Evolutionary conservation across 352 stramenopile genomes (phyloP).

Genomic region (Globisporangium heterothallicum): DNA sequence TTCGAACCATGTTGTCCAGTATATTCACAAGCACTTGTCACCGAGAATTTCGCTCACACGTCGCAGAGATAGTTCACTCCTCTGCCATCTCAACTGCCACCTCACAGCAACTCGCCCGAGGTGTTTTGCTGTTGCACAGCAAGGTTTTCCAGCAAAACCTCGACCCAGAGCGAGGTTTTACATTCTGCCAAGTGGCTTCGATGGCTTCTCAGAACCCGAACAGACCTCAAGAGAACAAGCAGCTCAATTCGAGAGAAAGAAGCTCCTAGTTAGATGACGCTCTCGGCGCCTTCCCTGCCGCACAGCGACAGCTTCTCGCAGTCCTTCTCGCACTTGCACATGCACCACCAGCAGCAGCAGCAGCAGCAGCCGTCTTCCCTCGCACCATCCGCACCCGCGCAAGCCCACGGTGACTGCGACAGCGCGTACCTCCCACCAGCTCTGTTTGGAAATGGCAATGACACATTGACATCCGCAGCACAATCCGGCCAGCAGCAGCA

Average conservation of each 20-base stretch:
- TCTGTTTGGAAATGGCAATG: neutral
- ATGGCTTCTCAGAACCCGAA: too few species aligned
- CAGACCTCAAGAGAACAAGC: too few species aligned
- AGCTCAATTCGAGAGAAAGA: too few species aligned
- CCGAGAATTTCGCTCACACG: neutral
- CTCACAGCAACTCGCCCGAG: neutral
- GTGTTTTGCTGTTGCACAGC: neutral
- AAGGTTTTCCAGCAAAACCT: neutral
- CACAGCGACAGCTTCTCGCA: conserved; percentile 14
- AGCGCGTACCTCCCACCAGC: neutral
- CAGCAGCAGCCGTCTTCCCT: too few species aligned
- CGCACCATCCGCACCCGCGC: too few species aligned
- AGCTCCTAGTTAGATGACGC: conserved; percentile 22
- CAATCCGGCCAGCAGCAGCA: conserved; percentile 4
- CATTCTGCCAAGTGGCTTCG: neutral
- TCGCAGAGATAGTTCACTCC: neutral
- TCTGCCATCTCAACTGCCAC: neutral
- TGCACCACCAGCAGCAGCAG: neutral
- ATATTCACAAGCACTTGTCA: too few species aligned
- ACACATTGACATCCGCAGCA: neutral
- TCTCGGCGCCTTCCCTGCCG: conserved; percentile 33
- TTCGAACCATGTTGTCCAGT: too few species aligned
- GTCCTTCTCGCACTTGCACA: conserved; percentile 21
- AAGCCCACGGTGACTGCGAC: too few species aligned
- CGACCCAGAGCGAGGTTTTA: neutral